phyloP scores from a whole-genome alignment of 108 stramenopile species.

The Fistulifera solaris region DNA sequence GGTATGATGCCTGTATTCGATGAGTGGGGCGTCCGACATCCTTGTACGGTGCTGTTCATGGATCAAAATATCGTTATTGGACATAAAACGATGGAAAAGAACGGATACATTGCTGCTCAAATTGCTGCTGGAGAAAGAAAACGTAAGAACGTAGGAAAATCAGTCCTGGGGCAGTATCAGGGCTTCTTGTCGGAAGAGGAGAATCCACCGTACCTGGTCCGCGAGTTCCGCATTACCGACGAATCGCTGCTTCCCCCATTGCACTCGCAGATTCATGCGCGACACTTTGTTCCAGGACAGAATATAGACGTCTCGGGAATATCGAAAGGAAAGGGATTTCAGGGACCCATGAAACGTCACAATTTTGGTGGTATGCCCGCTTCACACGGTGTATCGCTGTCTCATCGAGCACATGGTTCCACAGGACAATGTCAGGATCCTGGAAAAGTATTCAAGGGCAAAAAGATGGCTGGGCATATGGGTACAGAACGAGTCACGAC shows the following conservation, averaged over 20 bases:
- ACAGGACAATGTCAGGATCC: slow-evolving; percentile 90
- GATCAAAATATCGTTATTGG: slow-evolving; percentile 89
- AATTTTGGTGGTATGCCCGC: slow-evolving; percentile 90
- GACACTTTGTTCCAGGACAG: slow-evolving; percentile 98
- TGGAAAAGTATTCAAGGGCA: slow-evolving; percentile 94
- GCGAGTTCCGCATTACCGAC: slow-evolving; percentile 75
- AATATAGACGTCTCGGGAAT: slow-evolving; percentile 88
- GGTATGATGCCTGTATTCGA: slow-evolving; percentile 98
- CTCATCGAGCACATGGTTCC: slow-evolving; percentile 86
- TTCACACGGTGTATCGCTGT: slow-evolving; percentile 86
- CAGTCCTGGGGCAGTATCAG: slow-evolving; percentile 57
- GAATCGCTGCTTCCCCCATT: slow-evolving; percentile 63
- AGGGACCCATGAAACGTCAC: slow-evolving; percentile 98
- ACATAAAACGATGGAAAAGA: slow-evolving; percentile 72
- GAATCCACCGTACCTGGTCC: slow-evolving; percentile 66
- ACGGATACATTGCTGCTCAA: slow-evolving; percentile 87
- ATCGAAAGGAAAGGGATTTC: slow-evolving; percentile 97
- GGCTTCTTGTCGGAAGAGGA: slow-evolving; percentile 34
- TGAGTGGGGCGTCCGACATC: slow-evolving; percentile 89
- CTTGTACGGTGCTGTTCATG: slow-evolving; percentile 87
- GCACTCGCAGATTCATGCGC: slow-evolving; percentile 77
- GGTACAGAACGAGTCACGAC: slow-evolving; percentile 79
- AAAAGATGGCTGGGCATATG: slow-evolving; percentile 99
- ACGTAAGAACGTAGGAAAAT: slow-evolving; percentile 74
- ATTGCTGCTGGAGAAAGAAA: slow-evolving; percentile 94